A percentile compares a stretch with the other conserved stretches of the same genome.
Conservation (phyloP, 148 eudicot species). For the Rhododendron kiyosumense region DNA sequence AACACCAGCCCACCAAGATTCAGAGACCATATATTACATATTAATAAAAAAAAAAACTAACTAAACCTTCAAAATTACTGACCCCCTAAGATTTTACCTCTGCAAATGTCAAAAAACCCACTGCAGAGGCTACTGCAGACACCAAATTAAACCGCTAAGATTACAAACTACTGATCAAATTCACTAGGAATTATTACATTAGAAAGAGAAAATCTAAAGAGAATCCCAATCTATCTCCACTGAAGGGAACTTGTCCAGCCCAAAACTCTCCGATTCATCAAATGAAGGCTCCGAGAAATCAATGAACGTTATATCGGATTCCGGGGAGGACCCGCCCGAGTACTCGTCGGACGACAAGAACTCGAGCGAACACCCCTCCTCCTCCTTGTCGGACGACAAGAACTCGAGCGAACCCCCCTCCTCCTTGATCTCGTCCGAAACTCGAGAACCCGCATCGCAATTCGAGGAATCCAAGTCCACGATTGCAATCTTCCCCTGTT, state of each 20-base stretch:
- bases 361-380: constrained; percentile 15
- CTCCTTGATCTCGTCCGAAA: constrained; percentile 14
- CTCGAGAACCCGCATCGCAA: not conserved
- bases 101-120: constrained; percentile 54
- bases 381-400: constrained; percentile 23
- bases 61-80: not conserved
- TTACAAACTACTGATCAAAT: not conserved
- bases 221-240: constrained; percentile 59
- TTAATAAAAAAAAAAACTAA: not conserved
- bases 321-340: constrained; percentile 27
- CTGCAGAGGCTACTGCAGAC: constrained; percentile 23
- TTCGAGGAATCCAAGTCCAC: constrained; percentile 1
- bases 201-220: not conserved
- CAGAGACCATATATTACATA: constrained; percentile 10
- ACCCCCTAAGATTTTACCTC: constrained; percentile 14
- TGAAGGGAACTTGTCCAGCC: constrained; percentile 46
- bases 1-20: constrained; percentile 25
- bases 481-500: not conserved
- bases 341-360: constrained; percentile 20
- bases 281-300: constrained; percentile 28
- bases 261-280: constrained; percentile 32
- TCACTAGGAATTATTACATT: not conserved
- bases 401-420: constrained; percentile 15
- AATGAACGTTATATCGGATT: constrained; percentile 31
- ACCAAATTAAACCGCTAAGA: not conserved